Base-by-base conservation (phyloP, 2,329 filamentous ascomycete species). In the Blastomyces emzantsi region DNA sequence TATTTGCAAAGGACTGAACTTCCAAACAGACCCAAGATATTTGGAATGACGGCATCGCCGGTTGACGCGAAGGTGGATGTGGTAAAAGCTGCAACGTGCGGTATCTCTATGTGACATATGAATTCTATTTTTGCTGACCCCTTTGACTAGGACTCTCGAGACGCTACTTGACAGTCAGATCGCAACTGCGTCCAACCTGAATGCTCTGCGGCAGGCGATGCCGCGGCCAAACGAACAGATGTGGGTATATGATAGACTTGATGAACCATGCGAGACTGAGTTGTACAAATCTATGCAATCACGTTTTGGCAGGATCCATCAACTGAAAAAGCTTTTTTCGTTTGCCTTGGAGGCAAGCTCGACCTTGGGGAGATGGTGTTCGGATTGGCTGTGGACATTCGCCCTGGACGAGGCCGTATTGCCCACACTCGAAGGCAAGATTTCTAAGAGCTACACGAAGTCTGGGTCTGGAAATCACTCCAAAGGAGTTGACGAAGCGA, bases 1-100 rank as follows among this genome's bases (percentile, higher is more conserved):
- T 97, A 97, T 71, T 67, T 85, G 1, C 75, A 81, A 2, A 78
- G 81, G 39, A 68, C 73, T 1, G 76, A 80, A 0, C 66, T 73
- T 0, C 69, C 72, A 0, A 77, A 76, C 58, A 82, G 86, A 4
- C 94, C 94, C 3, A 88, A 87, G 47, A 87, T 99, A 25, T 89
- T 99, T 68, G 93, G 93, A 33, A 97, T 97, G 93, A 99, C 94
- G 1, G 94, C 94, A 8, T 97, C 94, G 0, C 94, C 94, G 0
- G 88, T 97, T 2, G 92, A 97, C 76, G 86, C 90, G 0, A 89
- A 90, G 70, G 83, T 84, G 0, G 87, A 96, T 67, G 82, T 96
- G 36, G 79, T 81, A 19, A 80, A 85, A 65, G 90, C 90, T 47
- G 89, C 90, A 0, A 78, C 79, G 65, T 81, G 75, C 39, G 57